Base-by-base conservation (phyloP, 2,329 filamentous ascomycete genomes). In the Fusarium decemcellulare region DNA sequence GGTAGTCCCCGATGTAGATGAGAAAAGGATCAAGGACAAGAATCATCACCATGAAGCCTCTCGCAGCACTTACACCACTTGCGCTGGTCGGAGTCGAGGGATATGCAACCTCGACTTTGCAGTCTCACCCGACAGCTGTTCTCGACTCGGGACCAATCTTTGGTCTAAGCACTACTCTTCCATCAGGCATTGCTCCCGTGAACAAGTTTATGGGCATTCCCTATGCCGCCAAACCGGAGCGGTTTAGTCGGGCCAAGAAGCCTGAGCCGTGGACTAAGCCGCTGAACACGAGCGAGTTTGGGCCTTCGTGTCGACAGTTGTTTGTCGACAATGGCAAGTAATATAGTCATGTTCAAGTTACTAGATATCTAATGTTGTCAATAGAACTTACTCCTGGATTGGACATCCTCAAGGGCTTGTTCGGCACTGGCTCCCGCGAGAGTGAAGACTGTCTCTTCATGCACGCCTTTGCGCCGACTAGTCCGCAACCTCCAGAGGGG, bases 401-500 rank as follows among this genome's bases (percentile, higher is more conserved):
- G 2, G 68, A 76, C 2, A 44, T 76, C 1, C 34, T 74, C 4
- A 53, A 70, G 14, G 40, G 52, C 2, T 27, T 77, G 2, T 76
- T 75, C 27, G 70, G 67, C 14, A 59, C 36, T 2, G 61, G 65
- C 8, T 15, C 70, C 1, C 48, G 59, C 6, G 72, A 76, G 51
- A 77, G 76, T 15, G 72, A 77, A 47, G 75, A 77, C 32, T 77
- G 74, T 16, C 69, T 78, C 6, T 72, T 61, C 29, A 63, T 77
- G 2, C 77, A 78, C 30, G 68, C 73, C 6, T 78, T 78, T 42
- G 67, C 71, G 6, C 76, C 74, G 1, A 40, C 65, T 5, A 51
- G 27, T 1, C 50, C 63, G 1, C 57, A 27, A 0, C 59, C 67
- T 4, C 34, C 39, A 7, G 48, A 53, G 3, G 70, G 71, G 6